phyloP scores from a whole-genome alignment of 257 asterid genomes.

The Asclepias syriaca region DNA sequence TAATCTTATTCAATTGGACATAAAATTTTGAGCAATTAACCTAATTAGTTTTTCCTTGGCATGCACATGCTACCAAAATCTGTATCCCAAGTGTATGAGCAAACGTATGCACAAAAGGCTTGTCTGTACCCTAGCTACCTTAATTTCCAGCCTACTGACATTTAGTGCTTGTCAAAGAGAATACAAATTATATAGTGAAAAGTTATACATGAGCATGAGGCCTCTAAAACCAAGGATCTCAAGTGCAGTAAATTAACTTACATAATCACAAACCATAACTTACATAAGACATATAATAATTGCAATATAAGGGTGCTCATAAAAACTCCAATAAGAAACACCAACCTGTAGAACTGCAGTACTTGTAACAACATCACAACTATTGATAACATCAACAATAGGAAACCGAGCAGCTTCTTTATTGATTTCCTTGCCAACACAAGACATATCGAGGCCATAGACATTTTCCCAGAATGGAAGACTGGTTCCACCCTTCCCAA shows the following conservation, averaged over 20 bases:
- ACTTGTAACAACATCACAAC: slow-evolving; percentile 57
- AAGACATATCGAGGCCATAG: slow-evolving; percentile 85
- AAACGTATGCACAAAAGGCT: not conserved
- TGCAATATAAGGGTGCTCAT: not conserved
- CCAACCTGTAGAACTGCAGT: slow-evolving; percentile 78
- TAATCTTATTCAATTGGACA: not conserved
- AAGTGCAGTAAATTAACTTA: not conserved
- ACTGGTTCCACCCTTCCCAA: slow-evolving; percentile 86
- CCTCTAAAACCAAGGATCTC: not conserved
- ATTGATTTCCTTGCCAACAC: slow-evolving; percentile 64
- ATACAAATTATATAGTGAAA: not conserved
- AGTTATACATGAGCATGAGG: not conserved
- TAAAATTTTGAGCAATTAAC: slow-evolving; percentile 1
- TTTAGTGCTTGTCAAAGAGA: not conserved
- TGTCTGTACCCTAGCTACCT: not conserved
- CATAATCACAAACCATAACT: not conserved
- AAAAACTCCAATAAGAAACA: slow-evolving; percentile 4
- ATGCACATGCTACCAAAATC: not conserved
- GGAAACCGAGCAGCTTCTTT: slow-evolving; percentile 73
- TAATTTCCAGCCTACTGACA: not conserved
- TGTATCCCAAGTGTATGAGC: not conserved
- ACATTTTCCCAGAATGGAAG: slow-evolving; percentile 93
- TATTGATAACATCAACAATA: slow-evolving; percentile 60
- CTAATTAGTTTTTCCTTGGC: not conserved
- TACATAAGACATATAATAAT: not conserved